These are phyloP conservation scores for Colletotrichum phormii DNA, from an alignment of 2,329 filamentous ascomycete genomes.

Conservation along the genomic window DNA sequence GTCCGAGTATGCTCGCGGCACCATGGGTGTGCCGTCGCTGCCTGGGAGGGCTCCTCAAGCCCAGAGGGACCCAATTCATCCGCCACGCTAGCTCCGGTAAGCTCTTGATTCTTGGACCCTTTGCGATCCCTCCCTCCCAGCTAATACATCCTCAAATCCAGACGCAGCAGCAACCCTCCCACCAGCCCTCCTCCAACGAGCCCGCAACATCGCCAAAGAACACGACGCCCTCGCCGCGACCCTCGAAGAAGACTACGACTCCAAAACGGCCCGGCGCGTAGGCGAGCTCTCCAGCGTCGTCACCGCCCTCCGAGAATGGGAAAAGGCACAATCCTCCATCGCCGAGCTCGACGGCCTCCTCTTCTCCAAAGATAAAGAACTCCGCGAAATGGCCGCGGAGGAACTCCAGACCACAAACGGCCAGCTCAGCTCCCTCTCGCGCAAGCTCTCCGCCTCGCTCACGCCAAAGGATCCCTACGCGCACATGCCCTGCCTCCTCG, in stretches of 20 bases:
- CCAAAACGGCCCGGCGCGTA: conserved; percentile 66
- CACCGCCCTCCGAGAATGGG: conserved; percentile 68
- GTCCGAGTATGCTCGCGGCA: conserved; percentile 50
- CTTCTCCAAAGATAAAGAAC: conserved; percentile 70
- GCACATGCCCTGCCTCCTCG: conserved; percentile 87
- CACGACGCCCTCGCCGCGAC: conserved; percentile 64
- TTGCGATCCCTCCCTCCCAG: not conserved
- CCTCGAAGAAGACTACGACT: conserved; percentile 67
- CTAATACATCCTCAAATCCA: conserved; percentile 23
- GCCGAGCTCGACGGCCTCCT: conserved; percentile 65
- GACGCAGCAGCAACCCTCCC: conserved; percentile 54
- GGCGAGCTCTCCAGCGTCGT: conserved; percentile 72
- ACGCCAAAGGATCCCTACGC: conserved; percentile 92
- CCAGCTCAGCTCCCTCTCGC: conserved; percentile 72
- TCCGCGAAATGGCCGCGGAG: conserved; percentile 82
- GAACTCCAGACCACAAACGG: conserved; percentile 78
- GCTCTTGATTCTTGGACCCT: not conserved
- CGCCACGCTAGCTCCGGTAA: conserved; percentile 56
- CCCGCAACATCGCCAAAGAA: conserved; percentile 67
- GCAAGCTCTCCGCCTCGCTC: conserved; percentile 78
- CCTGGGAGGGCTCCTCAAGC: conserved; percentile 50
- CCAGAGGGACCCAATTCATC: conserved; percentile 45
- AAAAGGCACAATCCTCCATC: conserved; percentile 64
- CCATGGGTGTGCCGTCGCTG: conserved; percentile 67
- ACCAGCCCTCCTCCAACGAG: conserved; percentile 68